phyloP scores from a whole-genome alignment of 495 filamentous ascomycete species.

The Penicillium pulvis region DNA sequence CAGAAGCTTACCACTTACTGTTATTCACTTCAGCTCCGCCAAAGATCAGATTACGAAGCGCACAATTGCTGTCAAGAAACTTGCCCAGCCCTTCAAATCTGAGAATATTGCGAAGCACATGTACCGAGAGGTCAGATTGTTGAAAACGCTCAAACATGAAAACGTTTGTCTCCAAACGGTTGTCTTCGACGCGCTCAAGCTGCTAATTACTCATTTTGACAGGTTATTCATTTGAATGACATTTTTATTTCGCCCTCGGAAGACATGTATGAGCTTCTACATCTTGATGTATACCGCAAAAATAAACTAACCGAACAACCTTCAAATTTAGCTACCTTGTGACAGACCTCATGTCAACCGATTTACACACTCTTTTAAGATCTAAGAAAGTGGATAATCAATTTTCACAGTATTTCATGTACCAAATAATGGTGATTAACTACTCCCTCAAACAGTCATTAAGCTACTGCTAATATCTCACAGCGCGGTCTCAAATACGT shows the following conservation, averaged over 20 bases:
- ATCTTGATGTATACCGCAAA: conserved; percentile 1
- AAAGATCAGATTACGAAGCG: conserved; percentile 90
- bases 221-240: conserved; percentile 97
- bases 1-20: conserved; percentile 9
- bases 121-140: conserved; percentile 91
- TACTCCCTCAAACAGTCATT: background rate
- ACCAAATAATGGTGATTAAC: conserved; percentile 81
- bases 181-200: background rate
- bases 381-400: conserved; percentile 95
- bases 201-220: background rate
- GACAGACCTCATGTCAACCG: conserved; percentile 94
- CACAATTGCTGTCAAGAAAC: conserved; percentile 97
- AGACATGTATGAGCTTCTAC: conserved; percentile 70
- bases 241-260: conserved; percentile 99
- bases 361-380: conserved; percentile 89
- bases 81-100: conserved; percentile 98
- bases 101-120: conserved; percentile 93
- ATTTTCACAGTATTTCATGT: conserved; percentile 98
- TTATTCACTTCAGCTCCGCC: conserved; percentile 65
- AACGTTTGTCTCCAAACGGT: conserved; percentile 61
- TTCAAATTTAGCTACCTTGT: conserved; percentile 76
- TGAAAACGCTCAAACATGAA: conserved; percentile 94
- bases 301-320: background rate
- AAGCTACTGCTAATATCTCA: background rate
- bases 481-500: conserved; percentile 98